Evolutionary conservation across 2,329 filamentous ascomycete species (phyloP), one percentile per base, ranked within the genome.

Genomic region (Ophiostoma angusticollis): DNA sequence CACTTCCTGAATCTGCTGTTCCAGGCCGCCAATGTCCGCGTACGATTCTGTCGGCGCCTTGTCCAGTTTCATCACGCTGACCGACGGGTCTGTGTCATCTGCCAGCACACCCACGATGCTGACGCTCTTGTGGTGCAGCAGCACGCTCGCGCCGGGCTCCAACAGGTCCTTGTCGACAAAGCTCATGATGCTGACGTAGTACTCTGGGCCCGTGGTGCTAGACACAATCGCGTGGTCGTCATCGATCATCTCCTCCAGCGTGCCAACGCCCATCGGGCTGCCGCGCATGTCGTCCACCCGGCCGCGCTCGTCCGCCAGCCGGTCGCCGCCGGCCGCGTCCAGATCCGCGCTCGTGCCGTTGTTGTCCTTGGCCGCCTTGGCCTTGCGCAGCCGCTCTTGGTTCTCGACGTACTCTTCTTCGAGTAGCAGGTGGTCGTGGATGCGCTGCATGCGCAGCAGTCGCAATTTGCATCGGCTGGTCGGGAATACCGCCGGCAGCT

Each of bases 121-220:
- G 37, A 96, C 89, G 38, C 84, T 93, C 68, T 98, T 98, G 63
- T 98, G 91, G 56, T 98, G 91, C 43, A 98, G 68, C 35, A 98
- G 68, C 35, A 98, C 91, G 52, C 86, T 95, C 14, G 91, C 86
- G 45, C 93, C 93, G 2, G 91, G 91, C 62, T 98, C 91, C 31
- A 98, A 72, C 4, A 98, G 75, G 55, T 98, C 91, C 64, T 98
- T 98, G 70, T 98, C 91, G 49, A 98, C 91, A 54, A 98, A 98
- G 40, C 89, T 95, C 91, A 96, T 96, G 72, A 98, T 98, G 51
- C 87, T 95, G 49, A 98, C 91, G 60, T 96, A 98, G 72, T 94
- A 98, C 61, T 98, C 91, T 1, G 91, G 91, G 0, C 91, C 91
- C 6, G 91, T 96, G 1, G 91, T 93, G 59, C 86, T 94, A 14